These are phyloP conservation scores for Globisporangium sylvaticum DNA, from an alignment of 352 stramenopile genomes.

Conservation along the genomic window DNA sequence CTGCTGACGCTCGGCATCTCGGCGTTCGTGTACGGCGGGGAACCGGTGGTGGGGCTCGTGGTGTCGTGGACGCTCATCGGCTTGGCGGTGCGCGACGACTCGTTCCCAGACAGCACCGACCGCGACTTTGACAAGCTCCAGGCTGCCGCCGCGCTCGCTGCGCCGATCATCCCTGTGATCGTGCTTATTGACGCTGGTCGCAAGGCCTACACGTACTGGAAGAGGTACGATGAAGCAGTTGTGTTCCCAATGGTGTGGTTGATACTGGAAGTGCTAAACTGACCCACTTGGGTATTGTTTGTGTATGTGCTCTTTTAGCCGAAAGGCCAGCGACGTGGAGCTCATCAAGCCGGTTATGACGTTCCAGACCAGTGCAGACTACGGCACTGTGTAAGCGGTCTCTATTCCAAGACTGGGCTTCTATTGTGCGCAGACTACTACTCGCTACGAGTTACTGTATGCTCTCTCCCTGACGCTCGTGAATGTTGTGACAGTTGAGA, in stretches of 20 bases:
- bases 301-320: slow-evolving; percentile 1
- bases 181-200: slow-evolving; percentile 36
- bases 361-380: slow-evolving; percentile 47
- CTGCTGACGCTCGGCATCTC: slow-evolving; percentile 43
- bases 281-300: background rate
- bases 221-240: slow-evolving; percentile 49
- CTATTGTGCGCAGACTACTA: background rate
- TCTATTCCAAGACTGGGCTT: background rate
- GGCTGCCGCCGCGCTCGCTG: slow-evolving; percentile 39
- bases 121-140: slow-evolving; percentile 44
- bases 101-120: slow-evolving; percentile 36
- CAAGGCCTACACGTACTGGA: slow-evolving; percentile 48
- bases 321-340: slow-evolving; percentile 30
- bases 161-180: slow-evolving; percentile 41
- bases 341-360: slow-evolving; percentile 48
- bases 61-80: slow-evolving; percentile 42
- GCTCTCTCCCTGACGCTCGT: background rate
- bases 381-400: slow-evolving; percentile 38
- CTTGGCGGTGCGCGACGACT: slow-evolving; percentile 32
- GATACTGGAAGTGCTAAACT: slow-evolving; percentile 1
- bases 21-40: slow-evolving; percentile 43
- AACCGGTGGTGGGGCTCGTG: slow-evolving; percentile 47
- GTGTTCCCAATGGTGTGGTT: background rate
- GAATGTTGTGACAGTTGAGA: slow-evolving; percentile 8
- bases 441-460: too few species aligned